Evolutionary conservation across 371 early-diverging fungal genomes (phyloP).

Genomic region (Syncephalis fuscata): DNA sequence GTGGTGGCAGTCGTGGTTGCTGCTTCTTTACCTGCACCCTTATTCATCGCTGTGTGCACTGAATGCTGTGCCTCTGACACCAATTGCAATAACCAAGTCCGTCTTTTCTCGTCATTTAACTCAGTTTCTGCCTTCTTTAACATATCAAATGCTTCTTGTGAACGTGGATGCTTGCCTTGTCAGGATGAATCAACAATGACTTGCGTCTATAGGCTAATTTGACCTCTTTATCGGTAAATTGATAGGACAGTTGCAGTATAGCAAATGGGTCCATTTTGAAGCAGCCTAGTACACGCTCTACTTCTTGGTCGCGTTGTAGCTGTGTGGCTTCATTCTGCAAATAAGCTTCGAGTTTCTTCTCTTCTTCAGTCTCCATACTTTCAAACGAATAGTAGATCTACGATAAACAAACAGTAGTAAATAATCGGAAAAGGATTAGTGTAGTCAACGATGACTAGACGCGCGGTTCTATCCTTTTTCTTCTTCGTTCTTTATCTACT

Average conservation of each 20-base stretch:
- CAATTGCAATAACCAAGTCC: constrained; percentile 24
- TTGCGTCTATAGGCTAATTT: constrained; percentile 65
- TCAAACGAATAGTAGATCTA: no score
- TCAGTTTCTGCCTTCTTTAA: constrained; percentile 74
- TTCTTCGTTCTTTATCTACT: no score
- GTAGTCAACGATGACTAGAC: no score
- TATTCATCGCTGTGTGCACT: constrained; percentile 47
- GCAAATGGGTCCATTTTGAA: constrained; percentile 68
- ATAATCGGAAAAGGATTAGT: no score
- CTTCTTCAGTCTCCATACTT: no score
- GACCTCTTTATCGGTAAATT: constrained; percentile 24
- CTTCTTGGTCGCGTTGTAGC: constrained; percentile 53
- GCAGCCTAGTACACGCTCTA: constrained; percentile 64
- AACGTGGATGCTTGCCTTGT: constrained; percentile 65
- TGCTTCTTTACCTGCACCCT: constrained; percentile 8
- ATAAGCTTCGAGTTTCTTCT: no score
- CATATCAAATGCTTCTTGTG: constrained; percentile 66
- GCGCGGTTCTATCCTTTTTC: no score
- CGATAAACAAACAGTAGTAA: no score
- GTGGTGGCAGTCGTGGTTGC: constrained; percentile 3
- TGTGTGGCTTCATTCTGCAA: constrained; percentile 8
- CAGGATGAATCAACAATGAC: constrained; percentile 79
- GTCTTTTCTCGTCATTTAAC: constrained; percentile 43
- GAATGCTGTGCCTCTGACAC: constrained; percentile 20
- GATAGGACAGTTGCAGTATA: constrained; percentile 48